Percentiles rank a stretch among this genome's conserved stretches.
Conservation (phyloP, 192 early-diverging fungal genomes). For the Phycomyces nitens region DNA sequence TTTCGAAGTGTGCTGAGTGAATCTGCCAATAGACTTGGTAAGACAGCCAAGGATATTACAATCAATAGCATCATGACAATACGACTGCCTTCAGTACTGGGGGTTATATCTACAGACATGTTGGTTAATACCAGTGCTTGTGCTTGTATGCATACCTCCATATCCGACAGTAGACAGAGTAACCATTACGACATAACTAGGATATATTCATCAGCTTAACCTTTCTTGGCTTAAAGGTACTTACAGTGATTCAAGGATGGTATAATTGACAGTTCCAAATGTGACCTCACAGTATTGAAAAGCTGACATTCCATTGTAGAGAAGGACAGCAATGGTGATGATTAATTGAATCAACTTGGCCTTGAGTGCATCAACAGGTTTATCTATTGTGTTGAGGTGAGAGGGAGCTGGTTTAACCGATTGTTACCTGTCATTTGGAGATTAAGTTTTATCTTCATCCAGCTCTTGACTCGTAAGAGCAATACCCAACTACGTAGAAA, state of each 20-base stretch:
- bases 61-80: slow-evolving; percentile 61
- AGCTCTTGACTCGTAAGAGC: slow-evolving; percentile 50
- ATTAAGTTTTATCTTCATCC: slow-evolving; percentile 50
- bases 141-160: slow-evolving; percentile 37
- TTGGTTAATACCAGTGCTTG: too few species aligned
- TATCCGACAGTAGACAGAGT: slow-evolving; percentile 73
- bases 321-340: slow-evolving; percentile 44
- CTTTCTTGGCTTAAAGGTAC: background rate
- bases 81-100: slow-evolving; percentile 47
- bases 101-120: slow-evolving; percentile 56
- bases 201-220: background rate
- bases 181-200: slow-evolving; percentile 58
- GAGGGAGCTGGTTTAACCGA: background rate
- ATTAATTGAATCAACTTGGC: slow-evolving; percentile 54
- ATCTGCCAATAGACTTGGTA: slow-evolving; percentile 55
- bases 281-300: slow-evolving; percentile 60
- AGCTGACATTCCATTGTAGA: slow-evolving; percentile 59
- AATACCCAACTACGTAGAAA: slow-evolving; percentile 58
- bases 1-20: slow-evolving; percentile 38
- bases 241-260: slow-evolving; percentile 32
- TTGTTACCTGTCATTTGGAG: slow-evolving; percentile 45
- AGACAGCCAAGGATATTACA: slow-evolving; percentile 51
- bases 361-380: slow-evolving; percentile 45
- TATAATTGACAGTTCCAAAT: slow-evolving; percentile 35
- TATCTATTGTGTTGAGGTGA: slow-evolving; percentile 26